A percentile compares a stretch with the other conserved stretches of the same genome.
Evolutionary conservation across 305 asterid species (phyloP).

Genomic region (Euphrasia arctica): DNA sequence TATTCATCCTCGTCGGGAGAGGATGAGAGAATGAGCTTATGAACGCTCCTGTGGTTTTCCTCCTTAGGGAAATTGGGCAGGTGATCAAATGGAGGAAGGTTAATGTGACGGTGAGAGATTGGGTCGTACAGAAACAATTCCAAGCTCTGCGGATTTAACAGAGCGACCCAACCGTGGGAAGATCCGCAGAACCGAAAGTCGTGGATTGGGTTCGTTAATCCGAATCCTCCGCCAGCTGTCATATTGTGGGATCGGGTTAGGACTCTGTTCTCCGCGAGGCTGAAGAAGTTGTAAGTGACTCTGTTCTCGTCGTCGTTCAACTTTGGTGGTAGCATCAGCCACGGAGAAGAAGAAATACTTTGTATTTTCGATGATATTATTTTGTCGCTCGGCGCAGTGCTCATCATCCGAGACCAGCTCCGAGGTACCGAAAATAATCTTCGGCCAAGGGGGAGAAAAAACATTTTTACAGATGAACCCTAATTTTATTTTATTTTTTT

Average conservation of each 20-base stretch:
- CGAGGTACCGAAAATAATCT: no score
- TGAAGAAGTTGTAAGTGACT: neutral
- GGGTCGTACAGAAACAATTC: slow-evolving; percentile 9
- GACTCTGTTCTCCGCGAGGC: slow-evolving; percentile 6
- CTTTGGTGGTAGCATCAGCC: slow-evolving; percentile 11
- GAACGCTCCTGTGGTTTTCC: no score
- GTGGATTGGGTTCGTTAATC: neutral
- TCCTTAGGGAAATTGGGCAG: neutral
- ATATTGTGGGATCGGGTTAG: no score
- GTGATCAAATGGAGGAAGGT: neutral
- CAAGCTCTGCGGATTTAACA: neutral
- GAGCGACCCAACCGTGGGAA: slow-evolving; percentile 11
- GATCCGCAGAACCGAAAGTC: neutral
- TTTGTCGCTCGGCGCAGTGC: no score
- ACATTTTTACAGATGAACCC: no score
- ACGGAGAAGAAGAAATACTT: neutral
- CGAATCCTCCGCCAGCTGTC: no score
- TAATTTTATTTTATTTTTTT: no score
- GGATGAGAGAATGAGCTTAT: neutral
- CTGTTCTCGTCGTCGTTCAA: no score
- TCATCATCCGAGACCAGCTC: no score
- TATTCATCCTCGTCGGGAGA: neutral
- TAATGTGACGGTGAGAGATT: neutral
- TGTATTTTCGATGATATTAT: no score
- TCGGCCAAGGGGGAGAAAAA: no score